phyloP scores from a whole-genome alignment of 306 rosid species.

The Acacia melanoxylon region DNA sequence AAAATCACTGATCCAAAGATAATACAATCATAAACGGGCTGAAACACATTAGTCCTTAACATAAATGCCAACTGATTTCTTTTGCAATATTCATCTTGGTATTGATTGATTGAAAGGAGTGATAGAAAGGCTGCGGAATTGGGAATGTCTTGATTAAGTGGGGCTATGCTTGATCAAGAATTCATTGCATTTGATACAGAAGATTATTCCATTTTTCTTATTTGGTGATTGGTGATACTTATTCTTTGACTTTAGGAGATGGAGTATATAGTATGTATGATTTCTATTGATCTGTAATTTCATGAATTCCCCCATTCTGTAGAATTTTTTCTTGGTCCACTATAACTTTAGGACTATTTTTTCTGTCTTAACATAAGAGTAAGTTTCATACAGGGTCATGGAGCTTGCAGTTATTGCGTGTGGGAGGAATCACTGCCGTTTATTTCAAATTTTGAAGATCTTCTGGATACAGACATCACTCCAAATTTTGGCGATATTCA shows the following conservation, averaged over 20 bases:
- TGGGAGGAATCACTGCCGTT: constrained; percentile 29
- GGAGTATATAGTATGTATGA: background rate
- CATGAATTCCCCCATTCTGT: background rate
- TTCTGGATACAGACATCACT: background rate
- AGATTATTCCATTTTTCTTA: background rate
- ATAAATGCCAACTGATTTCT: no score
- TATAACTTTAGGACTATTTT: background rate
- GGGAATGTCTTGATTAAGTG: background rate
- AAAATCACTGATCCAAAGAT: no score
- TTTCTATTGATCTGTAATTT: background rate
- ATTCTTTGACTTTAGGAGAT: background rate
- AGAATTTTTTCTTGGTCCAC: background rate
- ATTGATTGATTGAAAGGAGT: no score
- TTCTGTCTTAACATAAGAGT: background rate
- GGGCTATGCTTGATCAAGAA: background rate
- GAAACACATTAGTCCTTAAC: no score
- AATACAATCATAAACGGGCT: no score
- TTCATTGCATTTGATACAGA: background rate
- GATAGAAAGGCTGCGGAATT: no score
- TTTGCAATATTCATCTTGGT: no score
- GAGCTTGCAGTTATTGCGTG: constrained; percentile 33
- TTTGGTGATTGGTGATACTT: background rate
- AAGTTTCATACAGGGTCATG: constrained; percentile 33
- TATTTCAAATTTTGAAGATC: background rate
- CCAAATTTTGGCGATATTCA: background rate